Percentiles rank a stretch among this genome's conserved stretches.
Evolutionary conservation across 257 asterid genomes (phyloP).

Genomic region (Oldenlandia corymbosa): DNA sequence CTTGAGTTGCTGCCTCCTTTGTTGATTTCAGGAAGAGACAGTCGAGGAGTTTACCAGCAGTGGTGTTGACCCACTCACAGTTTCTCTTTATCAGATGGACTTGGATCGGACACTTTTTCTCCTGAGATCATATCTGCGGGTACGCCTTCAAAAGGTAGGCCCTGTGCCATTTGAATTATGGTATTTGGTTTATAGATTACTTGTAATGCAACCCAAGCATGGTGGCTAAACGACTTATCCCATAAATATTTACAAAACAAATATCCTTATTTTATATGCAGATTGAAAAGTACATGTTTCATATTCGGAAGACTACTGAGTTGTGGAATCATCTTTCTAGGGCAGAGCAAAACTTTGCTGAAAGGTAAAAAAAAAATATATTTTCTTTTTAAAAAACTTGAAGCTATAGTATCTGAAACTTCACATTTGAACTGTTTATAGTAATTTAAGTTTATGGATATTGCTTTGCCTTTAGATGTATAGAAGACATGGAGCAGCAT

Average conservation of each 20-base stretch:
- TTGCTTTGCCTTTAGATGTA: constrained; percentile 42
- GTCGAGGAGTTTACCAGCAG: constrained; percentile 46
- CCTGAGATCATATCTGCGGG: constrained; percentile 78
- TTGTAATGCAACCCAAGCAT: background rate
- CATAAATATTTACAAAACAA: background rate
- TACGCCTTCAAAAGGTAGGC: constrained; percentile 84
- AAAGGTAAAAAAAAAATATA: constrained; percentile 46
- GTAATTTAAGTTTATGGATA: constrained; percentile 5
- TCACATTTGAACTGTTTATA: background rate
- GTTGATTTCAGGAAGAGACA: constrained; percentile 57
- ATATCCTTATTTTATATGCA: constrained; percentile 22
- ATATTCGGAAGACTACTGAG: constrained; percentile 52
- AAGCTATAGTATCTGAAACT: background rate
- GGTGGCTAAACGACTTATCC: background rate
- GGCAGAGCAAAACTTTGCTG: constrained; percentile 60
- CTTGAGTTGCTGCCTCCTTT: constrained; percentile 11
- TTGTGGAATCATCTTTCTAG: constrained; percentile 62
- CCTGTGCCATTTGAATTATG: background rate
- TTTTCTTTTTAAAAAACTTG: no score
- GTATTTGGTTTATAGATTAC: background rate
- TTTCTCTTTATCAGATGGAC: constrained; percentile 93
- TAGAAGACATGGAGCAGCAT: constrained; percentile 54
- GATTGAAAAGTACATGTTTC: constrained; percentile 70
- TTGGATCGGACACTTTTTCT: constrained; percentile 73
- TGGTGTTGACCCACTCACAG: constrained; percentile 71